These are phyloP conservation scores for Arxiozyma telluris DNA, from an alignment of 1,139 yeast species.

Conservation along the genomic window DNA sequence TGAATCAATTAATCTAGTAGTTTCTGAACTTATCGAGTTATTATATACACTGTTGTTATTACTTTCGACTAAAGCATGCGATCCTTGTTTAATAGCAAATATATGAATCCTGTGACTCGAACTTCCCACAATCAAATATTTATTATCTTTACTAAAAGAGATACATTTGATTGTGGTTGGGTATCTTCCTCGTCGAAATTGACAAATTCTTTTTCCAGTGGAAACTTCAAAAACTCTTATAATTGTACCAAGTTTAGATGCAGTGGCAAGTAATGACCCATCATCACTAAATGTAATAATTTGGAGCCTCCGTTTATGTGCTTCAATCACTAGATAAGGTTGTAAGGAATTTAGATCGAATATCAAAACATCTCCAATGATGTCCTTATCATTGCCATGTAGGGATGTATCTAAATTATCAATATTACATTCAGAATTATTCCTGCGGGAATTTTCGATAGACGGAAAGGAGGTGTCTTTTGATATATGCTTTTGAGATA, in stretches of 20 bases:
- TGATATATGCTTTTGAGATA: background rate
- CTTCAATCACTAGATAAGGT: constrained; percentile 84
- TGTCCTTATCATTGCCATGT: constrained; percentile 22
- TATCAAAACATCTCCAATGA: constrained; percentile 74
- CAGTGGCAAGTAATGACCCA: constrained; percentile 81
- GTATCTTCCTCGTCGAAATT: constrained; percentile 89
- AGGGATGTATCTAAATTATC: background rate
- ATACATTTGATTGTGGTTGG: constrained; percentile 82
- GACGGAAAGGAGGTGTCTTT: background rate
- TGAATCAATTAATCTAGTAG: background rate
- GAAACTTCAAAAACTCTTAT: constrained; percentile 77
- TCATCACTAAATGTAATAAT: constrained; percentile 69
- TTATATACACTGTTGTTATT: background rate
- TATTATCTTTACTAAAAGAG: constrained; percentile 67
- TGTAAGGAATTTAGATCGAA: constrained; percentile 70
- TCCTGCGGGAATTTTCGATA: background rate
- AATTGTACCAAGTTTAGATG: constrained; percentile 91
- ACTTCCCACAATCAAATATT: constrained; percentile 71
- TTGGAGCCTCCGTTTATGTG: constrained; percentile 81
- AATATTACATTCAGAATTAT: background rate
- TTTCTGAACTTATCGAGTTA: background rate
- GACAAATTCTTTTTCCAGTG: constrained; percentile 73
- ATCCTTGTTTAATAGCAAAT: background rate
- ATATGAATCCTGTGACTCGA: constrained; percentile 85
- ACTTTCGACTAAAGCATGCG: background rate